Conservation (phyloP, 2,329 filamentous ascomycete genomes). For the Penicillium sp. region DNA sequence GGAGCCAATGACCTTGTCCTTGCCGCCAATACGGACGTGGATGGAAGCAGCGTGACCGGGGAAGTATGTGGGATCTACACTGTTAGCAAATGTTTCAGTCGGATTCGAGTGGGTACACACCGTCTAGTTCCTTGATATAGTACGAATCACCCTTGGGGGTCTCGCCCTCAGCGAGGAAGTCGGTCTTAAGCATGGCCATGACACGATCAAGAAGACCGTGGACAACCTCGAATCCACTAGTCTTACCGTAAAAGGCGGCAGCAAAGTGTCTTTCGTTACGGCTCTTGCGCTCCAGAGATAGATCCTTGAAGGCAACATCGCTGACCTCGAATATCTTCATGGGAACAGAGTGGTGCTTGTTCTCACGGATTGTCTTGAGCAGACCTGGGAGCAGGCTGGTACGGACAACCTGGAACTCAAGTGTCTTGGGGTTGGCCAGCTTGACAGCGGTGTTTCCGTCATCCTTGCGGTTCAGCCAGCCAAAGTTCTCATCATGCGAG, state of each 20-base stretch:
- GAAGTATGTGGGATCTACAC: constrained; percentile 81
- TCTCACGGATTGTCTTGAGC: constrained; percentile 90
- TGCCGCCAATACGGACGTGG: constrained; percentile 69
- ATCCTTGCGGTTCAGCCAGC: constrained; percentile 86
- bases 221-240: constrained; percentile 89
- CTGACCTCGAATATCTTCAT: constrained; percentile 91
- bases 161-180: constrained; percentile 70
- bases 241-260: constrained; percentile 94
- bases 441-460: constrained; percentile 78
- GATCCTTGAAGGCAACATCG: constrained; percentile 89
- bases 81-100: not conserved
- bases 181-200: constrained; percentile 84
- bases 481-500: constrained; percentile 97
- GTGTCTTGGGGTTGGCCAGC: constrained; percentile 88
- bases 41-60: constrained; percentile 83
- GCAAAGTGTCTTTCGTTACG: constrained; percentile 94
- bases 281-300: constrained; percentile 74
- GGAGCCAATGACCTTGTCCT: constrained; percentile 74
- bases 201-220: constrained; percentile 91
- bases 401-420: constrained; percentile 89
- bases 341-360: constrained; percentile 82
- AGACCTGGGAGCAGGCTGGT: constrained; percentile 83
- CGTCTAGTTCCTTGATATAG: constrained; percentile 91
- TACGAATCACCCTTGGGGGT: constrained; percentile 65
- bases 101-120: constrained; percentile 38